phyloP scores from a whole-genome alignment of 495 filamentous ascomycete species.

The Aspergillus biplanus region DNA sequence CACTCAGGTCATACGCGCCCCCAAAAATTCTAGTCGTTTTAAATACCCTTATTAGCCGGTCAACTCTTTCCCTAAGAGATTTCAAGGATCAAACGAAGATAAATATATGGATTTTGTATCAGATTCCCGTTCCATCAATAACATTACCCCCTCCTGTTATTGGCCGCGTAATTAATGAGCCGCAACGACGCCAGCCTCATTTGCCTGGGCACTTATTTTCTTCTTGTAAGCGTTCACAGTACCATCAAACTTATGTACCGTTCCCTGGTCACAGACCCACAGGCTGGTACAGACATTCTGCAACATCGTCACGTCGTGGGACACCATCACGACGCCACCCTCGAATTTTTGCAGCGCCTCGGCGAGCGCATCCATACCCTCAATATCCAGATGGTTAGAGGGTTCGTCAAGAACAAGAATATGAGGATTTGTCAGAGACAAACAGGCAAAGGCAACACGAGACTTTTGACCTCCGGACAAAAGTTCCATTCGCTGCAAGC shows the following conservation, averaged over 20 bases:
- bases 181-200: conserved; percentile 75
- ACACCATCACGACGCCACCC: conserved; percentile 97
- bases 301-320: conserved; percentile 98
- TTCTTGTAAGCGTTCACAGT: conserved; percentile 98
- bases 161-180: conserved; percentile 36
- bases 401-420: conserved; percentile 98
- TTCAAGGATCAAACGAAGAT: too few species aligned
- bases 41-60: too few species aligned
- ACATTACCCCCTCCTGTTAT: neutral
- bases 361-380: conserved; percentile 96
- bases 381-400: conserved; percentile 98
- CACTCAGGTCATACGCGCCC: too few species aligned
- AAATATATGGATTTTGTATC: too few species aligned
- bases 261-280: conserved; percentile 96
- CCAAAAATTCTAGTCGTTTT: too few species aligned
- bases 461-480: conserved; percentile 98
- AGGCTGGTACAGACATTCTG: conserved; percentile 91
- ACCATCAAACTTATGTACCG: conserved; percentile 94
- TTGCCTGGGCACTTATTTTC: conserved; percentile 88
- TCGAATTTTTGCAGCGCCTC: conserved; percentile 83
- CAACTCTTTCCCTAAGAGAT: too few species aligned
- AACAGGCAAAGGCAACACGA: conserved; percentile 93
- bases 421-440: conserved; percentile 91
- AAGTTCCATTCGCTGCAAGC: conserved; percentile 92
- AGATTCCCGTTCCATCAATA: neutral